These are phyloP conservation scores for Hymenotorrendiella dingleyae DNA, from an alignment of 2,329 filamentous ascomycete genomes.

Conservation along the genomic window DNA sequence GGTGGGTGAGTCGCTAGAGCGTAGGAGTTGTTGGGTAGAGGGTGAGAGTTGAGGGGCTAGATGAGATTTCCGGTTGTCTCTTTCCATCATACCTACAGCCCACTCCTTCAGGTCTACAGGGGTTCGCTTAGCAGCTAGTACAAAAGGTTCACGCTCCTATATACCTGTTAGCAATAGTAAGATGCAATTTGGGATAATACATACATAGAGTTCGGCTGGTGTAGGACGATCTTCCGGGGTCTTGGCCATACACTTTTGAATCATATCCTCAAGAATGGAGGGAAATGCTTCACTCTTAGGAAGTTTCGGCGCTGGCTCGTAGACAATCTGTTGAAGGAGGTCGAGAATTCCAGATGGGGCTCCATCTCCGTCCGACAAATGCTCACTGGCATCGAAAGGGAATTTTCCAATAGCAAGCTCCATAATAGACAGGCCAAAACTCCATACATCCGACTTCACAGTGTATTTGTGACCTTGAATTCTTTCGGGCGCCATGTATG, in stretches of 20 bases:
- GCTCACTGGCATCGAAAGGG: constrained; percentile 75
- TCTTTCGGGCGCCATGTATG: constrained; percentile 97
- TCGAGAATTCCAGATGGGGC: constrained; percentile 93
- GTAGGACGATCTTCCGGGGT: constrained; percentile 83
- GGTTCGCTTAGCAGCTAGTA: constrained; percentile 93
- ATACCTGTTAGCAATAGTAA: constrained; percentile 8
- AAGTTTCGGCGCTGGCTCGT: constrained; percentile 87
- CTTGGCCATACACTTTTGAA: constrained; percentile 91
- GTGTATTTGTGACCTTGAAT: constrained; percentile 97
- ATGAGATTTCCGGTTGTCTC: constrained; percentile 92
- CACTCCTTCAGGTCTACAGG: constrained; percentile 90
- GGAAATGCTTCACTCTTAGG: constrained; percentile 98
- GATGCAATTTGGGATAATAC: constrained; percentile 32
- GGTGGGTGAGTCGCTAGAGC: constrained; percentile 55
- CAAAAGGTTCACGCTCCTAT: constrained; percentile 86
- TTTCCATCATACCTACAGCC: constrained; percentile 90
- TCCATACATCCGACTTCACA: constrained; percentile 98
- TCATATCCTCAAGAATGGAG: constrained; percentile 90
- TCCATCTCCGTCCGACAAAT: constrained; percentile 65
- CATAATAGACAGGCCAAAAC: constrained; percentile 92
- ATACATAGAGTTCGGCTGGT: constrained; percentile 85
- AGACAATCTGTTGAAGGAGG: constrained; percentile 92
- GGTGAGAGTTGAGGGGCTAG: constrained; percentile 75
- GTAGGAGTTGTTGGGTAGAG: constrained; percentile 68
- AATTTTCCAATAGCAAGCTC: constrained; percentile 97